phyloP scores from a whole-genome alignment of 495 filamentous ascomycete genomes.

The Staphylotrichum longicolle region DNA sequence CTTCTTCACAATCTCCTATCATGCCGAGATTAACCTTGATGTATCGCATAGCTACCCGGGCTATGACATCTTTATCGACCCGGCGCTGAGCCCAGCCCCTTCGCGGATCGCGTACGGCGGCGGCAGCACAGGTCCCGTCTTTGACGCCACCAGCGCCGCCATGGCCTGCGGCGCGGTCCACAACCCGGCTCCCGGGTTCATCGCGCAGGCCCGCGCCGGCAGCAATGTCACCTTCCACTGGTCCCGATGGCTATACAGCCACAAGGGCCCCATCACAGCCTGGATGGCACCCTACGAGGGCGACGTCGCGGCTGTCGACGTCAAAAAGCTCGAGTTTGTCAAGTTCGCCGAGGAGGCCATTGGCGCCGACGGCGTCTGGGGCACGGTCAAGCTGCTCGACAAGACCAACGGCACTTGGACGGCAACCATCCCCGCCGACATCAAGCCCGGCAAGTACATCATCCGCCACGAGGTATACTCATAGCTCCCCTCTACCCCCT shows the following conservation, averaged over 20 bases:
- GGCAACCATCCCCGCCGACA: conserved; percentile 54
- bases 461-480: conserved; percentile 58
- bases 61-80: conserved; percentile 26
- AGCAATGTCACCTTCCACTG: conserved; percentile 55
- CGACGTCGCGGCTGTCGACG: conserved; percentile 50
- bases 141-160: conserved; percentile 41
- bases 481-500: no score
- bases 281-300: conserved; percentile 29
- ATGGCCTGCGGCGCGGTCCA: conserved; percentile 63
- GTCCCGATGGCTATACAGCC: conserved; percentile 57
- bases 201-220: conserved; percentile 49
- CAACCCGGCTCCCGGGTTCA: conserved; percentile 46
- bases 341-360: conserved; percentile 61
- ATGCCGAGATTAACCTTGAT: not conserved
- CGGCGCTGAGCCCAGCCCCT: conserved; percentile 8
- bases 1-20: not conserved
- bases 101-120: conserved; percentile 26
- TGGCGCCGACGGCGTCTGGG: conserved; percentile 44
- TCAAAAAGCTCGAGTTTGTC: conserved; percentile 61
- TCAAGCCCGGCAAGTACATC: conserved; percentile 59
- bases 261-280: conserved; percentile 62
- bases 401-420: conserved; percentile 55
- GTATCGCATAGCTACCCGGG: conserved; percentile 23
- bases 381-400: conserved; percentile 50
- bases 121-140: conserved; percentile 45